phyloP scores from a whole-genome alignment of 371 early-diverging fungal species.

The Mucor irregularis region DNA sequence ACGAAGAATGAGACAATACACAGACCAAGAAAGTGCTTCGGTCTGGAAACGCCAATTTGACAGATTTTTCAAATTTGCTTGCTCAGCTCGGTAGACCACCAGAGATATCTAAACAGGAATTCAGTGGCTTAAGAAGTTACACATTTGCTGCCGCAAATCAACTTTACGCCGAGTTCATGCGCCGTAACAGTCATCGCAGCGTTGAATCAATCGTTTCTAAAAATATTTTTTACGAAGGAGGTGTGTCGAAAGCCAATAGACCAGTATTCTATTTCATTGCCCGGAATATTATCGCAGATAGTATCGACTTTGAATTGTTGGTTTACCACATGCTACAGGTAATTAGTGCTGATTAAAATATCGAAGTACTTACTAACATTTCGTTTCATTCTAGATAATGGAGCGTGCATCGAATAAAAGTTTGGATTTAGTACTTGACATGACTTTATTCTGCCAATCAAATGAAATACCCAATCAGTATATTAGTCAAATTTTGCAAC shows the following conservation, averaged over 20 bases:
- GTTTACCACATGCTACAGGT: slow-evolving; percentile 74
- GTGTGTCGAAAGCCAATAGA: slow-evolving; percentile 72
- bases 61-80: slow-evolving; percentile 75
- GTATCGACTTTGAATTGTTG: slow-evolving; percentile 82
- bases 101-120: slow-evolving; percentile 43
- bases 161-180: slow-evolving; percentile 80
- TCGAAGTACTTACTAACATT: too few species aligned
- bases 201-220: slow-evolving; percentile 65
- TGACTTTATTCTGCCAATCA: slow-evolving; percentile 76
- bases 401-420: slow-evolving; percentile 60
- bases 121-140: slow-evolving; percentile 46
- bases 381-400: slow-evolving; percentile 56
- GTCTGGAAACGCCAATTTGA: slow-evolving; percentile 62
- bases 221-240: slow-evolving; percentile 80
- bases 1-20: slow-evolving; percentile 34
- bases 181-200: slow-evolving; percentile 68
- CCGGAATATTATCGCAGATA: slow-evolving; percentile 73
- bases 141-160: slow-evolving; percentile 59
- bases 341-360: too few species aligned
- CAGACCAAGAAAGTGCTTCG: slow-evolving; percentile 34
- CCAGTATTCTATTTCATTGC: slow-evolving; percentile 87
- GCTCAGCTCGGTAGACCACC: slow-evolving; percentile 84
- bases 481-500: slow-evolving; percentile 71
- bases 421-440: slow-evolving; percentile 82
- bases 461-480: slow-evolving; percentile 84